Base-by-base conservation (phyloP, 176 grass and related monocot genomes). In the Carex scoparia region DNA sequence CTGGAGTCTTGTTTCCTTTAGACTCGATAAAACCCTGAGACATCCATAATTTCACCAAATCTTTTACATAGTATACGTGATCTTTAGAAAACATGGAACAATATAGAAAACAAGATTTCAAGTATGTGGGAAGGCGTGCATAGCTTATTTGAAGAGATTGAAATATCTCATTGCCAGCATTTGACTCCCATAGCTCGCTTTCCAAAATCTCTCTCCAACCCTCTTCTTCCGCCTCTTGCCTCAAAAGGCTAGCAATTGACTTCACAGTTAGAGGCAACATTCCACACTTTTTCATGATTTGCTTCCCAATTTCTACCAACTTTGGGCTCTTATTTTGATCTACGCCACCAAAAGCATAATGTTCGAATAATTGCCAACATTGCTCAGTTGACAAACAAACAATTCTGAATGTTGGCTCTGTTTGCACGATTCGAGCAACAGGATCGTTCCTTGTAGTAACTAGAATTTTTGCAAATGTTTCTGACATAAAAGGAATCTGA, bases 161-260 rank as follows among this genome's bases (percentile, higher is more conserved):
- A 42, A 86, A 80, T 4, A 84, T 79, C 9, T 69, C 32, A 2
- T 86, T 56, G 3, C 44, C 40, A 11, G 9, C 27, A 15, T 57
- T 69, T 30, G 81, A 5, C 54, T 91, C 89, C 86, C 89, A 91
- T 0, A 91, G 13, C 2, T 91, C 86, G 13, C 89, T 91, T 42
- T 91, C 27, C 2, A 85, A 86, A 42, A 88, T 82, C 37, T 88
- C 89, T 4, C 10, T 64, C 89, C 89, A 91, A 10, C 62, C 81
- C 14, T 69, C 51, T 27, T 79, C 80, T 69, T 88, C 55, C 19
- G 5, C 46, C 11, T 86, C 71, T 0, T 28, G 40, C 10, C 80
- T 7, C 69, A 91, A 83, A 38, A 84, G 60, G 83, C 69, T 69
- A 42, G 82, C 86, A 31, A 91, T 44, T 10, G 84, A 84, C 32